Evolutionary conservation across 2,329 filamentous ascomycete species (phyloP).

Genomic region (Ceratocystis ficicola): DNA sequence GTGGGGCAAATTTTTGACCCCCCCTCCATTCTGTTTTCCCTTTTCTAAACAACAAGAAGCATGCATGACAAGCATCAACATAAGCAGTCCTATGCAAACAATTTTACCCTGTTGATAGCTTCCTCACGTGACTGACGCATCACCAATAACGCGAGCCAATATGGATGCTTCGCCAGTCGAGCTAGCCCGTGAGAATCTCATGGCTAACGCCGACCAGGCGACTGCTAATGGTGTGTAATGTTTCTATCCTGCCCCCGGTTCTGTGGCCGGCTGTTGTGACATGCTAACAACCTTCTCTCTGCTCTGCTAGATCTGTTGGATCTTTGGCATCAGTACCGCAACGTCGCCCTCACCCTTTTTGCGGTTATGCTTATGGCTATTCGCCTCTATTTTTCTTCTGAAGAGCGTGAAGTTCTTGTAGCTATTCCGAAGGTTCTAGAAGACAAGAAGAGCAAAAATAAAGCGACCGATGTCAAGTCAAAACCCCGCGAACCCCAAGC

Average conservation of each 20-base stretch:
- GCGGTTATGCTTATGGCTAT: slow-evolving; percentile 32
- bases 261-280: not conserved
- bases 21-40: not conserved
- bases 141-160: not conserved
- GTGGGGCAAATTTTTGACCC: not conserved
- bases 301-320: slow-evolving; percentile 31
- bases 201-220: not conserved
- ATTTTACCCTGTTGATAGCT: no score
- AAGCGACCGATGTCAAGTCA: not conserved
- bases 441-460: slow-evolving; percentile 23
- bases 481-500: slow-evolving; percentile 14
- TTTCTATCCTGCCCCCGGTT: not conserved
- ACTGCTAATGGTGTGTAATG: not conserved
- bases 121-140: no score
- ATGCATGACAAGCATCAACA: no score
- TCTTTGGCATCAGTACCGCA: slow-evolving; percentile 38
- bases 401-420: slow-evolving; percentile 30
- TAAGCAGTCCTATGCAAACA: no score
- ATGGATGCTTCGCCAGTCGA: slow-evolving; percentile 19
- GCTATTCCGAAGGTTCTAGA: slow-evolving; percentile 31
- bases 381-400: slow-evolving; percentile 35
- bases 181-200: slow-evolving; percentile 15
- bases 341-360: slow-evolving; percentile 33
- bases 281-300: not conserved
- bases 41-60: not conserved